Percentiles rank a stretch among this genome's conserved stretches.
These are phyloP conservation scores for Vigna radiata DNA, from an alignment of 306 rosid genomes.

Conservation along the genomic window DNA sequence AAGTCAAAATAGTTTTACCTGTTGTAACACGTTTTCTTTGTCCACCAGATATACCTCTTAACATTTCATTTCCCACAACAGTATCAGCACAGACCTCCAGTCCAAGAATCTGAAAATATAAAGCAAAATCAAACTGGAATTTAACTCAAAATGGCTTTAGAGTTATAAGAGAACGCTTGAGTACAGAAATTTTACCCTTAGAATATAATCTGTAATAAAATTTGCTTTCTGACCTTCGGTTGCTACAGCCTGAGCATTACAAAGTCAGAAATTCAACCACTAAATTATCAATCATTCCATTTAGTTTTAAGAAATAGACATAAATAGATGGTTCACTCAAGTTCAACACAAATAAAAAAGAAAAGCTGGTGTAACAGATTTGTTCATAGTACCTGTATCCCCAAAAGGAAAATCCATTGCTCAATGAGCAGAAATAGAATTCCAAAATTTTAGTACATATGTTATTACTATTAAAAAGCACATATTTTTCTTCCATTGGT, in stretches of 20 bases:
- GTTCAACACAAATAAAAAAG: background rate
- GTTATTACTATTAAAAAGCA: background rate
- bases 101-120: constrained; percentile 54
- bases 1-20: constrained; percentile 42
- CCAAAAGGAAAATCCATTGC: background rate
- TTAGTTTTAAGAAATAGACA: background rate
- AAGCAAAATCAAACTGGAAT: background rate
- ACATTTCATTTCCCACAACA: constrained; percentile 56
- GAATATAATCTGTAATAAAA: constrained; percentile 65
- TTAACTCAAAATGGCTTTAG: background rate
- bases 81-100: constrained; percentile 61
- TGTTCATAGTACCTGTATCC: background rate
- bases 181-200: constrained; percentile 55
- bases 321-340: constrained; percentile 23
- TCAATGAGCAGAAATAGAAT: background rate
- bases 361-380: background rate
- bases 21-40: constrained; percentile 67
- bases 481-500: background rate
- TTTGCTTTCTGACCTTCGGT: constrained; percentile 67
- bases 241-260: constrained; percentile 63
- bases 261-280: constrained; percentile 16
- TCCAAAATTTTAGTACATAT: background rate
- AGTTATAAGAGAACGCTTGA: background rate
- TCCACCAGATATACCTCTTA: constrained; percentile 66
- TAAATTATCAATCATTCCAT: background rate